A percentile compares a stretch with the other conserved stretches of the same genome.
Conservation (phyloP, 345 rosid species). For the Eucalyptus erythrocorys region DNA sequence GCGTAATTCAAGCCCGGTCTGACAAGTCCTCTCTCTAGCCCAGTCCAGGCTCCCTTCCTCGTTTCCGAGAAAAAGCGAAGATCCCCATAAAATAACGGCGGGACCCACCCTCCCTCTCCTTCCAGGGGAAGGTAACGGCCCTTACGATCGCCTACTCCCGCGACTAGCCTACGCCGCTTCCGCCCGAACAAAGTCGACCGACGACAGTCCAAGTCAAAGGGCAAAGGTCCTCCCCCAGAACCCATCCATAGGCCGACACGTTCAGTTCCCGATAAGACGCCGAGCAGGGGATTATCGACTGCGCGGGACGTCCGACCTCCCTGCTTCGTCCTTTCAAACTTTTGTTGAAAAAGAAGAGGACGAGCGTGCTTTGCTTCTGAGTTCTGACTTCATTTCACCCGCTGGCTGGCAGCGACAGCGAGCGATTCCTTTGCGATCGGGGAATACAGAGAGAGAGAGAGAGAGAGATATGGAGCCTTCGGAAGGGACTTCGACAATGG, state of each 20-base stretch:
- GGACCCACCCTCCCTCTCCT: neutral
- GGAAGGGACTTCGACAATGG: constrained; percentile 11
- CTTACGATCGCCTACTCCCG: neutral
- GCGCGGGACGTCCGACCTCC: neutral
- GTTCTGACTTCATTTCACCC: neutral
- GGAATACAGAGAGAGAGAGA: no score
- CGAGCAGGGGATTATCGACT: neutral
- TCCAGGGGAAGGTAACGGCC: neutral
- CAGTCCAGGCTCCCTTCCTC: neutral
- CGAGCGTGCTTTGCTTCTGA: neutral
- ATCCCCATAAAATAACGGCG: neutral
- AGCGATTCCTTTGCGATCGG: neutral
- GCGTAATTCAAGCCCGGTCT: neutral
- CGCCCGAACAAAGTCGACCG: neutral
- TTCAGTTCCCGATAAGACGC: neutral
- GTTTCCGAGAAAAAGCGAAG: neutral
- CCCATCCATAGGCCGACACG: neutral
- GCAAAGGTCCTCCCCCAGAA: neutral
- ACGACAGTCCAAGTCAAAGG: neutral
- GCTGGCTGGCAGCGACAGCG: neutral
- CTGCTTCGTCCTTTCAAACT: neutral
- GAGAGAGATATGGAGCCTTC: neutral
- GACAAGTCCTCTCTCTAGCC: neutral
- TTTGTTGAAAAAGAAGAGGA: neutral
- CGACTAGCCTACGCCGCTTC: neutral